These are phyloP conservation scores for Fistulifera solaris DNA, from an alignment of 108 stramenopile genomes.

Conservation along the genomic window DNA sequence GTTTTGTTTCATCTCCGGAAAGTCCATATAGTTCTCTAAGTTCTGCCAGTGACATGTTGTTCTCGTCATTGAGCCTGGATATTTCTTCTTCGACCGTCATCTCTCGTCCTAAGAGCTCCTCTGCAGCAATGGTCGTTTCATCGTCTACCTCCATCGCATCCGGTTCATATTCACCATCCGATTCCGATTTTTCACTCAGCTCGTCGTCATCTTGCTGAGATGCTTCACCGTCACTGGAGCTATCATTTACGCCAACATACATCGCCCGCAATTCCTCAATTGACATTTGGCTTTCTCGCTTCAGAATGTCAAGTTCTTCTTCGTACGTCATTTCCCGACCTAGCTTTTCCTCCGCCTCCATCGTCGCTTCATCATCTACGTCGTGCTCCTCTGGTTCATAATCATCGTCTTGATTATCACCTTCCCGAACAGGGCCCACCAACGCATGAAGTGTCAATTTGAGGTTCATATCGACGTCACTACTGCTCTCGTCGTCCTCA, in stretches of 20 bases:
- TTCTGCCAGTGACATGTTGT: constrained; percentile 43
- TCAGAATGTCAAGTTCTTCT: constrained; percentile 50
- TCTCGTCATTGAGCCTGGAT: constrained; percentile 39
- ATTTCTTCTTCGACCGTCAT: constrained; percentile 48
- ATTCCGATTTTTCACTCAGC: constrained; percentile 23
- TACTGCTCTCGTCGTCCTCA: constrained; percentile 7
- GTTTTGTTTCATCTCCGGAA: constrained; percentile 5
- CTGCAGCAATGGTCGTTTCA: constrained; percentile 57
- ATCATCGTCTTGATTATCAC: constrained; percentile 29
- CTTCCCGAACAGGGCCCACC: background rate
- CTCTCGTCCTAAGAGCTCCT: constrained; percentile 47
- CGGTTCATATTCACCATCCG: constrained; percentile 34
- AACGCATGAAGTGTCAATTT: background rate
- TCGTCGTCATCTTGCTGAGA: background rate
- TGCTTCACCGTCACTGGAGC: too few relatives aligned
- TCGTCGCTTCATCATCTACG: constrained; percentile 69
- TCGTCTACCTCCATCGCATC: constrained; percentile 44
- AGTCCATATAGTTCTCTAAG: constrained; percentile 32
- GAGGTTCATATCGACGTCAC: background rate
- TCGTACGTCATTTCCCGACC: constrained; percentile 61
- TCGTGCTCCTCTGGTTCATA: constrained; percentile 16
- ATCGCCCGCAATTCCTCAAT: constrained; percentile 58
- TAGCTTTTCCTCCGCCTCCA: constrained; percentile 59
- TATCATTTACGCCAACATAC: constrained; percentile 32
- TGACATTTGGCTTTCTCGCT: constrained; percentile 67